A percentile compares a stretch with the other conserved stretches of the same genome.
phyloP scores from a whole-genome alignment of 139 green algal genomes.

The Picochlorum costavermella region DNA sequence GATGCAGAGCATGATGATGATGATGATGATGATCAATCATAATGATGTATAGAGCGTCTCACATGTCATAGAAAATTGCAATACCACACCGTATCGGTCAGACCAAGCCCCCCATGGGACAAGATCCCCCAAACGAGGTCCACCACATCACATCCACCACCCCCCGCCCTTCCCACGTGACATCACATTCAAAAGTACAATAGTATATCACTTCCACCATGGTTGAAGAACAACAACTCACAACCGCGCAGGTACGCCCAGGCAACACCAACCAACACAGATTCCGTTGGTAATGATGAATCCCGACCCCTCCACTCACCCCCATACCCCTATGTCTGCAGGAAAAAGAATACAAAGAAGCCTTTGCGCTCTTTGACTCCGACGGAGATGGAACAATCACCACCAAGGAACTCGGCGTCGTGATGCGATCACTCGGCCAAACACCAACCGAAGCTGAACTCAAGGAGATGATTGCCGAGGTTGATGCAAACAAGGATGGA shows the following conservation, averaged over 20 bases:
- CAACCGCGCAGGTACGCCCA: neutral
- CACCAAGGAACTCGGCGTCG: slow-evolving; percentile 97
- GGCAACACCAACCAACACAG: neutral
- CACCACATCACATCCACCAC: neutral
- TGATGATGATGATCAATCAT: no score
- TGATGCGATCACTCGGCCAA: slow-evolving; percentile 98
- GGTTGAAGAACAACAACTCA: neutral
- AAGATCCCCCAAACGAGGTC: no score
- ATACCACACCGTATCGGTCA: no score
- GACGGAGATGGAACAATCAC: slow-evolving; percentile 81
- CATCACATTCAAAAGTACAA: neutral
- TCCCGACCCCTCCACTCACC: neutral
- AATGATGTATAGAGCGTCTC: no score
- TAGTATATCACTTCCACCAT: neutral
- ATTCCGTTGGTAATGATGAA: neutral
- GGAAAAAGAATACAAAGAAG: slow-evolving; percentile 74
- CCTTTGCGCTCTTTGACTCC: slow-evolving; percentile 68
- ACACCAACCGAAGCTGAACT: slow-evolving; percentile 99
- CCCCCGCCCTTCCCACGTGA: neutral
- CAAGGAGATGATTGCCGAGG: slow-evolving; percentile 99
- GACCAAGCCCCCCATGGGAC: no score
- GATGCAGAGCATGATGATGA: no score
- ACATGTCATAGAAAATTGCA: no score
- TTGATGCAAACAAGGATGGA: slow-evolving; percentile 96
- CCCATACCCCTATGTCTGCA: slow-evolving; percentile 32